Percentiles rank a stretch among this genome's conserved stretches.
phyloP scores from a whole-genome alignment of 2,329 filamentous ascomycete species.

The Tolypocladium endophyticum region DNA sequence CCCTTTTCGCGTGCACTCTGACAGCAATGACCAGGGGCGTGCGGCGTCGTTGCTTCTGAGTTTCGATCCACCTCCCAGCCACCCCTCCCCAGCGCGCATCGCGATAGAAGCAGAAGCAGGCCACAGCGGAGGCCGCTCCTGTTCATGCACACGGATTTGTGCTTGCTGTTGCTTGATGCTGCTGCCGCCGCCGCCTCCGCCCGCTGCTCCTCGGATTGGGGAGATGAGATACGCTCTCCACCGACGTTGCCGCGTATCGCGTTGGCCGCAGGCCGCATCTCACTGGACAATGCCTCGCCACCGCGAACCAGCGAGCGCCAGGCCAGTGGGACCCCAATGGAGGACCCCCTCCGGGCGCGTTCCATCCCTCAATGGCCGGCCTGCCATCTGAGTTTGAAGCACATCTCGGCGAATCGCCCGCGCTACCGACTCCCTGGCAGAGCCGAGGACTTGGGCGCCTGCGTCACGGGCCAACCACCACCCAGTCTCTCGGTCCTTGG shows the following conservation, averaged over 20 bases:
- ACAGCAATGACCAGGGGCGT: background rate
- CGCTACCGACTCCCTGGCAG: background rate
- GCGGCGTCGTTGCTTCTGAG: background rate
- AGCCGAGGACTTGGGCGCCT: background rate
- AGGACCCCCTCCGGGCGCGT: background rate
- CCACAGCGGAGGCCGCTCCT: background rate
- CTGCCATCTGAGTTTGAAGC: background rate
- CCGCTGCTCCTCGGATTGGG: background rate
- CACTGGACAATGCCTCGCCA: conserved; percentile 6
- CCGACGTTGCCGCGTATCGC: conserved; percentile 2
- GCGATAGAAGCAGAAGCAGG: background rate
- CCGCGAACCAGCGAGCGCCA: background rate
- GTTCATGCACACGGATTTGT: background rate
- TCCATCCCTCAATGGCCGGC: background rate
- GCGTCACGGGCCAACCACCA: background rate
- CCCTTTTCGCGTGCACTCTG: background rate
- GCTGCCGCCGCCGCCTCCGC: background rate
- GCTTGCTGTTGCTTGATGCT: background rate
- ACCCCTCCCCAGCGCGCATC: background rate
- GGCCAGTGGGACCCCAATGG: background rate
- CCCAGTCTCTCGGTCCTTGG: background rate
- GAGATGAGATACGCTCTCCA: background rate
- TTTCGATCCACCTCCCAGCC: conserved; percentile 1
- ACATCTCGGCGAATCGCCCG: conserved; percentile 3
- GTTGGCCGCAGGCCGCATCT: background rate